Percentiles rank a stretch among this genome's conserved stretches.
phyloP scores from a whole-genome alignment of 768 basidiomycete genomes.

The Tricholoma bakamatsutake region DNA sequence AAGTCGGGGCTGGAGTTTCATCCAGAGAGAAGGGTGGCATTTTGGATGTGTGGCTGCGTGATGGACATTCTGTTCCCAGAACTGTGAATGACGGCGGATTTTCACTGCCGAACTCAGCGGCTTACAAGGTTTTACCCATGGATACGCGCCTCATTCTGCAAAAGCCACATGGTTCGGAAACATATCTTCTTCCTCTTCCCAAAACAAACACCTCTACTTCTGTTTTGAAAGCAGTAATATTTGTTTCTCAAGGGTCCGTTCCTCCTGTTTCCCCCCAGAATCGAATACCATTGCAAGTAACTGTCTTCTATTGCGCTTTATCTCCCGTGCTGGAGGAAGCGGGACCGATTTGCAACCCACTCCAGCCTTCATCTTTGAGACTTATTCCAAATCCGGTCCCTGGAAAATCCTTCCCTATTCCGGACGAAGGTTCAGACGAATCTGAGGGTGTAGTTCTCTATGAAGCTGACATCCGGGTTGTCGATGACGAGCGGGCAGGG shows the following conservation, averaged over 20 bases:
- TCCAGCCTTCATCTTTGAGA: conserved; percentile 44
- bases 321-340: conserved; percentile 15
- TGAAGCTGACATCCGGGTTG: conserved; percentile 37
- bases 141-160: conserved; percentile 35
- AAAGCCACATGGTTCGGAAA: conserved; percentile 35
- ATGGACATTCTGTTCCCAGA: conserved; percentile 36
- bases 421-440: conserved; percentile 66
- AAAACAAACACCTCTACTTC: conserved; percentile 5
- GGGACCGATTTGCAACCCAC: conserved; percentile 28
- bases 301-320: conserved; percentile 40
- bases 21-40: conserved; percentile 25
- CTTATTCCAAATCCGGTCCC: conserved; percentile 58
- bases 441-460: conserved; percentile 68
- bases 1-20: conserved; percentile 39
- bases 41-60: conserved; percentile 65
- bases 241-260: conserved; percentile 58
- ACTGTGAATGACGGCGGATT: conserved; percentile 8
- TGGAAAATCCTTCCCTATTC: conserved; percentile 54
- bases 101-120: conserved; percentile 16
- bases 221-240: conserved; percentile 39
- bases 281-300: conserved; percentile 36
- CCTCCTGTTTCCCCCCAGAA: conserved; percentile 44
- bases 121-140: conserved; percentile 31
- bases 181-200: conserved; percentile 48
- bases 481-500: conserved; percentile 5